Evolutionary conservation across 805 yeast genomes (phyloP).

Genomic region (Tanozyma kutaoensis): DNA sequence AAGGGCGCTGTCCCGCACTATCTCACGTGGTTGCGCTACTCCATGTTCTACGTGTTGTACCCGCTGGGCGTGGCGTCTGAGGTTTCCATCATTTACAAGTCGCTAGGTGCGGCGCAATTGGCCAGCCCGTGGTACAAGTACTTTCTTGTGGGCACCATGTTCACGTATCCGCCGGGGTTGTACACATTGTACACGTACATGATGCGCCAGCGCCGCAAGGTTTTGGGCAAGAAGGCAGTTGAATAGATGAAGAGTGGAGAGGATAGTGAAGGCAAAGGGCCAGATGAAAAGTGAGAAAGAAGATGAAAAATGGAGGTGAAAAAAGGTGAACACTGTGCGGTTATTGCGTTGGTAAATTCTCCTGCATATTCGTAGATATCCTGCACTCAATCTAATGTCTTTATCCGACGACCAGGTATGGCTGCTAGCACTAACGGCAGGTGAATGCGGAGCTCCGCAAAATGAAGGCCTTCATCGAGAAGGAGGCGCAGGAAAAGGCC

Average conservation of each 20-base stretch:
- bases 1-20: constrained; percentile 37
- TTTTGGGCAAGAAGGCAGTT: constrained; percentile 40
- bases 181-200: constrained; percentile 76
- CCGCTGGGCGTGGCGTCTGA: constrained; percentile 92
- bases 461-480: constrained; percentile 97
- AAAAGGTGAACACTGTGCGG: too few relatives aligned
- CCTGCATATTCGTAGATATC: too few relatives aligned
- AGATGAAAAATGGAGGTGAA: too few relatives aligned
- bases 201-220: constrained; percentile 79
- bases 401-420: constrained; percentile 20
- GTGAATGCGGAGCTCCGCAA: constrained; percentile 92
- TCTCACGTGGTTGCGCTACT: constrained; percentile 69
- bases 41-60: constrained; percentile 67
- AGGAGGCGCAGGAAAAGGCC: constrained; percentile 98
- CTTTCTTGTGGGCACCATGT: constrained; percentile 41
- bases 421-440: constrained; percentile 20
- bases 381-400: too few relatives aligned
- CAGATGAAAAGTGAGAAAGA: too few relatives aligned
- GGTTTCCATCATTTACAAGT: constrained; percentile 49
- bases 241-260: too few relatives aligned
- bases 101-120: constrained; percentile 54
- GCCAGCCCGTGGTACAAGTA: constrained; percentile 31
- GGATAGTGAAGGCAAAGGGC: too few relatives aligned
- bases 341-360: too few relatives aligned
- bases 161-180: constrained; percentile 76